These are phyloP conservation scores for Phytopythium ostracodes DNA, from an alignment of 352 stramenopile genomes.

Conservation along the genomic window DNA sequence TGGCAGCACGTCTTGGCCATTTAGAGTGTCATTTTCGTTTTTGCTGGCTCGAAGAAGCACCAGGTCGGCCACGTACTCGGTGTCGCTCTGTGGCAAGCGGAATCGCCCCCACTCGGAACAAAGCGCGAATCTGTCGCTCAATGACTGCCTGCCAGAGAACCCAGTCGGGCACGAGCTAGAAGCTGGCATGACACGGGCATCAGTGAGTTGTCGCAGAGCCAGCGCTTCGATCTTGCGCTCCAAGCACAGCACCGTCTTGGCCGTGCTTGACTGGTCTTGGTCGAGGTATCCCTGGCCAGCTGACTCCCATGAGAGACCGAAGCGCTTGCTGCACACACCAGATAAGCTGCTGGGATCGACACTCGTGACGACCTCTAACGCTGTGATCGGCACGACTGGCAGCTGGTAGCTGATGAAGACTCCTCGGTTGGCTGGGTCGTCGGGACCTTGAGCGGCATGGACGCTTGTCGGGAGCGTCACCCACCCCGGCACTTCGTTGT, in stretches of 20 bases:
- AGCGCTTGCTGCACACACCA: neutral
- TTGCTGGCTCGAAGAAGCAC: neutral
- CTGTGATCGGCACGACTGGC: neutral
- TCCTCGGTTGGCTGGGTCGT: neutral
- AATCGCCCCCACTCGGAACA: neutral
- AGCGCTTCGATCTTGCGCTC: constrained; percentile 1
- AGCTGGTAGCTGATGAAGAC: constrained; percentile 4
- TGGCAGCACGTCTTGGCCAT: neutral
- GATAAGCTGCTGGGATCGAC: neutral
- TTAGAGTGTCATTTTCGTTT: neutral
- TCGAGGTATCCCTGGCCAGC: neutral
- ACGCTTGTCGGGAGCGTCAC: neutral
- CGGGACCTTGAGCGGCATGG: neutral
- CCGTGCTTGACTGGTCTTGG: neutral
- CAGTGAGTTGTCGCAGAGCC: neutral
- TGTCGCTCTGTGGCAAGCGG: neutral
- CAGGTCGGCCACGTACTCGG: neutral
- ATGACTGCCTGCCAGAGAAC: neutral
- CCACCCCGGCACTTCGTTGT: neutral
- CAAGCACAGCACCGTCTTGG: neutral
- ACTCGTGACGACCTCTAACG: neutral
- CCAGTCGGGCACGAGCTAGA: neutral
- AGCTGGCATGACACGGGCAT: neutral
- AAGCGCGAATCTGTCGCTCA: neutral
- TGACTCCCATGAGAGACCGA: neutral